Percentiles rank a stretch among this genome's conserved stretches.
Evolutionary conservation across 2,329 filamentous ascomycete species (phyloP).

Genomic region (Colletotrichum salicis): DNA sequence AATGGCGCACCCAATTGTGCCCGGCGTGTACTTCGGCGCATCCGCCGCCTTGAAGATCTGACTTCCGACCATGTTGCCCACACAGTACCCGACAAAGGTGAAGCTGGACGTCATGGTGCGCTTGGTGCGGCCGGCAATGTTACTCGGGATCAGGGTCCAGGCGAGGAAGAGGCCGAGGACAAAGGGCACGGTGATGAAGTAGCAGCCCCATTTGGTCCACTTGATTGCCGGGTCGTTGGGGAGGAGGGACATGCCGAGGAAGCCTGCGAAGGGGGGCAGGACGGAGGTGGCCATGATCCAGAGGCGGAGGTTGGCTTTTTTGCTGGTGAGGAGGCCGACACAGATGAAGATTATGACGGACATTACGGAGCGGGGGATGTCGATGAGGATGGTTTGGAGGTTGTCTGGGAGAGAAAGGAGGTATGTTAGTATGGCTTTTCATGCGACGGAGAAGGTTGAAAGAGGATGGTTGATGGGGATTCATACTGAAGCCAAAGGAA

Average conservation of each 20-base stretch:
- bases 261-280: slow-evolving; percentile 48
- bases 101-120: slow-evolving; percentile 56
- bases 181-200: slow-evolving; percentile 48
- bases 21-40: slow-evolving; percentile 56
- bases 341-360: slow-evolving; percentile 49
- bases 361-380: slow-evolving; percentile 46
- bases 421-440: background rate
- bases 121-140: slow-evolving; percentile 58
- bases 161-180: slow-evolving; percentile 36
- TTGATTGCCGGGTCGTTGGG: slow-evolving; percentile 47
- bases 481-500: slow-evolving; percentile 48
- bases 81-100: slow-evolving; percentile 58
- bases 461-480: rapidly evolving
- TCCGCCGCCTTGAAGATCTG: slow-evolving; percentile 57
- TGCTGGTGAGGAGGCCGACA: slow-evolving; percentile 46
- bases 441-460: too few species aligned
- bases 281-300: slow-evolving; percentile 51
- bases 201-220: slow-evolving; percentile 51
- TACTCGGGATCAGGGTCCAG: slow-evolving; percentile 49
- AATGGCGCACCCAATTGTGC: slow-evolving; percentile 51
- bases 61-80: slow-evolving; percentile 58
- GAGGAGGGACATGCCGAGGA: slow-evolving; percentile 48
- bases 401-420: slow-evolving; percentile 40
- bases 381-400: slow-evolving; percentile 48
- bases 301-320: slow-evolving; percentile 47